Evolutionary conservation across 2,329 filamentous ascomycete species (phyloP).

Genomic region (Ophiosphaerella narmari): DNA sequence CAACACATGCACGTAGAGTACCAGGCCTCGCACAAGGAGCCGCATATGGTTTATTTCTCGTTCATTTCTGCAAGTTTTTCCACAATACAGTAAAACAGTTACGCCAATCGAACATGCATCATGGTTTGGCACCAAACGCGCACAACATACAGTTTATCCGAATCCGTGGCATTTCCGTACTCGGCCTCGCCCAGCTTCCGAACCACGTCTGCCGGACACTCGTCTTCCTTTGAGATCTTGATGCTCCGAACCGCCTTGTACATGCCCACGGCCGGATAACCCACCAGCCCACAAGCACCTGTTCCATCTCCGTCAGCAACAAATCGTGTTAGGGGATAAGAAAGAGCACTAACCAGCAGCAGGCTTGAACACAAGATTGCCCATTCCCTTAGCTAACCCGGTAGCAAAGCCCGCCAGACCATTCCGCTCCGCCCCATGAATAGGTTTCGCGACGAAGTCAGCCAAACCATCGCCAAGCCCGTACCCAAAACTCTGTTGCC

Average conservation of each 20-base stretch:
- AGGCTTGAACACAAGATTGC: constrained; percentile 66
- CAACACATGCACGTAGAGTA: too few species aligned
- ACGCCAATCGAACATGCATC: constrained; percentile 17
- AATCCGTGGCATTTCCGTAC: constrained; percentile 18
- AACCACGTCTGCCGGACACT: constrained; percentile 12
- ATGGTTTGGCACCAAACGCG: constrained; percentile 26
- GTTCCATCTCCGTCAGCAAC: not conserved
- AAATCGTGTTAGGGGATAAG: not conserved
- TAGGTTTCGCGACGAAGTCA: constrained; percentile 77
- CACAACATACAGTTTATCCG: constrained; percentile 24
- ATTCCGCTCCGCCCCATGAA: constrained; percentile 66
- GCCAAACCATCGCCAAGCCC: constrained; percentile 79
- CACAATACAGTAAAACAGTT: not conserved
- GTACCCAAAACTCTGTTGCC: constrained; percentile 65
- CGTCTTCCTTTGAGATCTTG: constrained; percentile 13
- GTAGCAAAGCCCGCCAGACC: constrained; percentile 70
- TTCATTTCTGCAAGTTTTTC: not conserved
- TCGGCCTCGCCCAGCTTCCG: constrained; percentile 22
- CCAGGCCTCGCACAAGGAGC: not conserved
- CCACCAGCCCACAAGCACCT: constrained; percentile 62
- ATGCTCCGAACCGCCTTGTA: constrained; percentile 58
- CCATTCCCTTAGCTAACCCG: constrained; percentile 78
- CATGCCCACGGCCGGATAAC: constrained; percentile 65
- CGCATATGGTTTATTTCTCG: not conserved
- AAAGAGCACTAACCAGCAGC: constrained; percentile 58